Conservation (phyloP, 805 yeast species). For the Saturnispora hagleri region DNA sequence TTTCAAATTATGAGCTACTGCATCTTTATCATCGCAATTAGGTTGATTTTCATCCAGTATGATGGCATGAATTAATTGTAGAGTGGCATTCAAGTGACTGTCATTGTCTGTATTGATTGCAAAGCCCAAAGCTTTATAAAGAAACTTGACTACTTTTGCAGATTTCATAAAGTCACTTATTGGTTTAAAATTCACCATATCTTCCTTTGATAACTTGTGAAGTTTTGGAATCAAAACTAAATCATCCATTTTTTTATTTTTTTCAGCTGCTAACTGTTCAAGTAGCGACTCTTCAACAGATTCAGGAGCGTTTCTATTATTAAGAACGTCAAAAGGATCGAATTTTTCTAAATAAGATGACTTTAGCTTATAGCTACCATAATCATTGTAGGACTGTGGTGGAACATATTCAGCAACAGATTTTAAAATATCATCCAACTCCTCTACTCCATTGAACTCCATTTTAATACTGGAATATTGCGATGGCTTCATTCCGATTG, state of each 20-base stretch:
- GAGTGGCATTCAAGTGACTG: constrained; percentile 45
- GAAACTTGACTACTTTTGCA: constrained; percentile 42
- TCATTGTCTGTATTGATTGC: constrained; percentile 45
- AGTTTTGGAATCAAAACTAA: constrained; percentile 43
- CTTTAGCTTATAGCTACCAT: constrained; percentile 58
- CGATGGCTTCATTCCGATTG: constrained; percentile 42
- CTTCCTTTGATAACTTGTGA: constrained; percentile 21
- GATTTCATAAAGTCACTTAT: constrained; percentile 46
- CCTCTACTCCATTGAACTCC: constrained; percentile 18
- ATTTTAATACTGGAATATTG: constrained; percentile 41
- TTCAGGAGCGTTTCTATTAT: constrained; percentile 42
- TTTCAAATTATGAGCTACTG: constrained; percentile 22
- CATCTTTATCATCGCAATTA: constrained; percentile 31
- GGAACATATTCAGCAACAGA: constrained; percentile 54
- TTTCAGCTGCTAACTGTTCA: constrained; percentile 33
- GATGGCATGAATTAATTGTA: constrained; percentile 59
- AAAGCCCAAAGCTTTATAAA: constrained; percentile 48
- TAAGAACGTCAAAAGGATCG: constrained; percentile 49
- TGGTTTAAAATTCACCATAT: constrained; percentile 26
- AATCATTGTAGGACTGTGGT: constrained; percentile 58
- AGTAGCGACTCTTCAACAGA: constrained; percentile 41
- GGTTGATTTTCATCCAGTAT: constrained; percentile 30
- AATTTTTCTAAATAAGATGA: constrained; percentile 33
- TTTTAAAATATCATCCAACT: constrained; percentile 42
- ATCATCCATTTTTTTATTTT: constrained; percentile 31